Evolutionary conservation across 2,329 filamentous ascomycete species (phyloP), one percentile per base, ranked within the genome.

Genomic region (Pestalotiopsis sp.): DNA sequence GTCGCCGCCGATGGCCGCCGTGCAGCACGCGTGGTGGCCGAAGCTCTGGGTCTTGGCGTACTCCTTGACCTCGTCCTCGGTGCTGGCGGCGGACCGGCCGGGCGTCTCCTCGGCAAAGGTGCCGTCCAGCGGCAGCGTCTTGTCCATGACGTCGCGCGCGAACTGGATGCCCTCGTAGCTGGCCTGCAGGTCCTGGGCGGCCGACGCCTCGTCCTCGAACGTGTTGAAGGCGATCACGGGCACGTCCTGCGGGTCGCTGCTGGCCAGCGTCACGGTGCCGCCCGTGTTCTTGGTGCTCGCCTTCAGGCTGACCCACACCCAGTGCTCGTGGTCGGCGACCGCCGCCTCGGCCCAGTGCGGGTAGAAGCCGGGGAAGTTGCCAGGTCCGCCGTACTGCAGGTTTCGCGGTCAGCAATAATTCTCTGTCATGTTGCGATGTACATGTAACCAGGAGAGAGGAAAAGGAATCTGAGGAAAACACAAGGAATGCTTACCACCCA

Each of bases 71-170:
- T 66, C 68, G 12, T 64, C 64, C 36, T 57, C 58, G 31, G 68
- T 41, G n/a, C 39, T 20, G 3, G 49, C 68, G 3, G 41, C 56
- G 13, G 13, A 31, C n/a, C 68, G 65, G 14, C 68, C 68, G 1
- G 68, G 68, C 13, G 58, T 64, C 59, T 58, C 77, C 66, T 68
- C 0, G 66, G 69, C 66, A 65, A 75, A 75, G 4, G 63, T 17
- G 13, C 73, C 73, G 60, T 72, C 73, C 20, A 74, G 70, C 9
- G 70, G 72, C 45, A 72, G 39, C 59, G 70, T 58, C 38, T 68
- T 66, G 17, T 72, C 66, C 66, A 73, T 72, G 45, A 69, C 71
- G 23, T 52, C 17, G n/a, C 68, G 56, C 4, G 64, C 64, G 27
- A 58, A 66, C 49, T 66, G 27, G 64, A 66, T 66, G 13, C 64